phyloP scores from a whole-genome alignment of 148 eudicot genomes.

The Fagopyrum esculentum region DNA sequence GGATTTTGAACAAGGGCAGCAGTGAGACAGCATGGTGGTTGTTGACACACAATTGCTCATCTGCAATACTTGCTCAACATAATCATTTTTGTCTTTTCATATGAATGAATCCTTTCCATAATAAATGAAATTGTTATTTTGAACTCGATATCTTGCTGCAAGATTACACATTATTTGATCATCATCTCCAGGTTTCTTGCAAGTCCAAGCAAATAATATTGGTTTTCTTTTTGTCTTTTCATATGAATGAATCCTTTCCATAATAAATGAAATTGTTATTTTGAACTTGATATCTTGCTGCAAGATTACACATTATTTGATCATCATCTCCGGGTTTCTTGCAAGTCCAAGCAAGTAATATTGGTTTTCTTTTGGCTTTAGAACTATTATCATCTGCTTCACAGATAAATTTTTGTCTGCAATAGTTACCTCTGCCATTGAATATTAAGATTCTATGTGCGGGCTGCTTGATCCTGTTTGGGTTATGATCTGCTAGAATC shows the following conservation, averaged over 20 bases:
- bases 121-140: background rate
- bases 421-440: too few relatives aligned
- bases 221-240: background rate
- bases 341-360: background rate
- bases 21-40: background rate
- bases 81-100: background rate
- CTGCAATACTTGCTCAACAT: background rate
- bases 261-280: background rate
- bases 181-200: background rate
- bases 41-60: background rate
- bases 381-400: too few relatives aligned
- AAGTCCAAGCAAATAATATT: background rate
- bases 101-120: background rate
- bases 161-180: background rate
- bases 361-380: background rate
- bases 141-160: background rate
- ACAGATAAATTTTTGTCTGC: too few relatives aligned
- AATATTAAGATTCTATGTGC: too few relatives aligned
- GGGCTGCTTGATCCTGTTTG: too few relatives aligned
- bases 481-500: too few relatives aligned
- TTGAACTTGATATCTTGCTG: background rate
- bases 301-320: background rate
- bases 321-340: background rate
- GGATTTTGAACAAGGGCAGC: constrained; percentile 3
- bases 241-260: background rate